These are phyloP conservation scores for Oryza glumipatula DNA, from an alignment of 176 grass and related monocot species.

Conservation along the genomic window DNA sequence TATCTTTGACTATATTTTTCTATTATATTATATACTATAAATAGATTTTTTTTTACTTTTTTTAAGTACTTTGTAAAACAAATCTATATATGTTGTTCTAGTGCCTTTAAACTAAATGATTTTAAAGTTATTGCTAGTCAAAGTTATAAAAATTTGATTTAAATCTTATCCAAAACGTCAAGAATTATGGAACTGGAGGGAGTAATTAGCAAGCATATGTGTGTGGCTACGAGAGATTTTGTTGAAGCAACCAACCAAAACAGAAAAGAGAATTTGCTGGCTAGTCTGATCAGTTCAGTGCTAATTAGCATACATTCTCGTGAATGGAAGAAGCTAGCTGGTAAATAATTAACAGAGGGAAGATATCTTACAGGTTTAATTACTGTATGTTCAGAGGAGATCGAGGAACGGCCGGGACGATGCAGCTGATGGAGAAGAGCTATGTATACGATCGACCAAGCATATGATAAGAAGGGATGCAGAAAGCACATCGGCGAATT, in stretches of 20 bases:
- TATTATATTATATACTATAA: too few relatives aligned
- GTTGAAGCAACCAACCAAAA: not conserved
- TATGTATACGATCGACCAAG: not conserved
- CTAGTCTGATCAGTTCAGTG: not conserved
- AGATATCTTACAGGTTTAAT: not conserved
- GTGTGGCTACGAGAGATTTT: not conserved
- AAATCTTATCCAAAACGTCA: too few relatives aligned
- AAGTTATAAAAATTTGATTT: too few relatives aligned
- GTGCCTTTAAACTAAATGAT: too few relatives aligned
- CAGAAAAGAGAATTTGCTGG: not conserved
- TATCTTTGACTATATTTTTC: too few relatives aligned
- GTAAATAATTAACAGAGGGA: not conserved
- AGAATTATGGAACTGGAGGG: too few relatives aligned
- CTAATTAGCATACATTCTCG: not conserved
- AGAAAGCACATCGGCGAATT: not conserved
- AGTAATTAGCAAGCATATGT: not conserved
- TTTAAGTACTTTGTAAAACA: too few relatives aligned
- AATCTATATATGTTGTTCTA: too few relatives aligned
- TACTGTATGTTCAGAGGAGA: not conserved
- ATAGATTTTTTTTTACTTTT: too few relatives aligned
- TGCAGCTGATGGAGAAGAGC: not conserved
- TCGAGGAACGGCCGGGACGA: not conserved
- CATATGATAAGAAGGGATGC: not conserved
- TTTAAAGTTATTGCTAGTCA: too few relatives aligned
- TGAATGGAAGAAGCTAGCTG: not conserved